These are phyloP conservation scores for Colletotrichum nymphaeae DNA, from an alignment of 2,329 filamentous ascomycete species.

Conservation along the genomic window DNA sequence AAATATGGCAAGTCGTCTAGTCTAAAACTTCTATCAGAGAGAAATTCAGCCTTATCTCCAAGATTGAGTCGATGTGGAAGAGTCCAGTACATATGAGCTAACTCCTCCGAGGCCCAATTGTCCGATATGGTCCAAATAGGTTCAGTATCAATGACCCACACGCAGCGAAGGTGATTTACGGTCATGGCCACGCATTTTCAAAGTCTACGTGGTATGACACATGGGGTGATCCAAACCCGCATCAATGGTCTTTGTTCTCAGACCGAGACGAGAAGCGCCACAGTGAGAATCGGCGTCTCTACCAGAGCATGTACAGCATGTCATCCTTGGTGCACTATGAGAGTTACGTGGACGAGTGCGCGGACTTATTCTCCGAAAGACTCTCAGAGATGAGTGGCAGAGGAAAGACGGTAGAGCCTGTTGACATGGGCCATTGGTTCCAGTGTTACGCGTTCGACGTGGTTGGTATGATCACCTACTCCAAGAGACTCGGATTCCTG, in stretches of 20 bases:
- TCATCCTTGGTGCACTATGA: conserved; percentile 60
- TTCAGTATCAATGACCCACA: conserved; percentile 56
- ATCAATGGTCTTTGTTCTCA: conserved; percentile 42
- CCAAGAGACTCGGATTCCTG: conserved; percentile 54
- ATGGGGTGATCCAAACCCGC: conserved; percentile 38
- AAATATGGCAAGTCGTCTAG: conserved; percentile 41
- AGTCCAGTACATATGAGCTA: too few species aligned
- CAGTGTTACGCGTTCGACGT: conserved; percentile 63
- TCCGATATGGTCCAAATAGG: conserved; percentile 59
- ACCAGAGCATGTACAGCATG: conserved; percentile 59
- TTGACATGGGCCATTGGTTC: conserved; percentile 56
- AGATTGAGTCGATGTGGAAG: too few species aligned
- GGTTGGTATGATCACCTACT: conserved; percentile 61
- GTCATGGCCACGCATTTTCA: conserved; percentile 41
- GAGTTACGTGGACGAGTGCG: conserved; percentile 59
- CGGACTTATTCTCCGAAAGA: conserved; percentile 49
- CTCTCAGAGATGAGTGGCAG: conserved; percentile 48
- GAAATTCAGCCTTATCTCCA: neutral
- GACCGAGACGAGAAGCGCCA: conserved; percentile 49
- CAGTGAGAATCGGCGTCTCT: conserved; percentile 50
- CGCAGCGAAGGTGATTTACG: conserved; percentile 51
- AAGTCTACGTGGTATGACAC: conserved; percentile 49
- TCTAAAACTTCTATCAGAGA: too few species aligned
- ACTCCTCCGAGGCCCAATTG: conserved; percentile 44
- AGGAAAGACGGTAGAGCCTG: conserved; percentile 10